Base-by-base conservation (phyloP, 2,329 filamentous ascomycete species). In the Exophiala calicioides region DNA sequence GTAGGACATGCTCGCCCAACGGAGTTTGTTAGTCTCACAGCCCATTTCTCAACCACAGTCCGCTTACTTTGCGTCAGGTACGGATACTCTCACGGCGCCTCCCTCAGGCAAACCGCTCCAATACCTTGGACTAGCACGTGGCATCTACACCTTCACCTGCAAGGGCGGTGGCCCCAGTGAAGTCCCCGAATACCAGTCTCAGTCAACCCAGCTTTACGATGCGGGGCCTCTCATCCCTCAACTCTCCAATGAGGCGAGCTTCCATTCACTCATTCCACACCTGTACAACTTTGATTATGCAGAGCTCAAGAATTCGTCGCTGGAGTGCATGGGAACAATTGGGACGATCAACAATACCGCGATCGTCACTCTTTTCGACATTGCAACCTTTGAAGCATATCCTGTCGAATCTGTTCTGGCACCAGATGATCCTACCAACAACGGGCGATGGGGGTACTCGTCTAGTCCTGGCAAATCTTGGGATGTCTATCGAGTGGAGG, bases 61-160 rank as follows among this genome's bases (percentile, higher is more conserved):
- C 10, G 19, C 44, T 44, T 37, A 52, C 31, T 5, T 18, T 24
- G 21, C 10, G 12, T 21, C n/a, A 58, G 56, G 56, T 36, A 56
- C 41, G 5, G 42, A 56, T 37, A 32, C 38, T 3, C 62, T 72
- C 2, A 62, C 67, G 10, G 23, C 23, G 4, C 66, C 67, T 7
- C 55, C 60, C 3, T 29, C 43, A 5, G 55, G 55, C 13, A 44
- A 68, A 27, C 58, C 51, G 6, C 68, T 77, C 37, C 65, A 72
- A 46, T 67, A 71, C 51, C 59, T 77, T 38, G 68, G 69, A 4
- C 52, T 75, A 15, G 75, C 74, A 43, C 62, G 67, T 18, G 75
- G 75, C 29, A 74, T 71, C 9, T 74, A 78, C 52, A 77, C 76
- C 63, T 78, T 76, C 57, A 71, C 69, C 12, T 77, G 74, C 52